Base-by-base conservation (phyloP, 2,329 filamentous ascomycete genomes). In the Aureobasidium sp. region DNA sequence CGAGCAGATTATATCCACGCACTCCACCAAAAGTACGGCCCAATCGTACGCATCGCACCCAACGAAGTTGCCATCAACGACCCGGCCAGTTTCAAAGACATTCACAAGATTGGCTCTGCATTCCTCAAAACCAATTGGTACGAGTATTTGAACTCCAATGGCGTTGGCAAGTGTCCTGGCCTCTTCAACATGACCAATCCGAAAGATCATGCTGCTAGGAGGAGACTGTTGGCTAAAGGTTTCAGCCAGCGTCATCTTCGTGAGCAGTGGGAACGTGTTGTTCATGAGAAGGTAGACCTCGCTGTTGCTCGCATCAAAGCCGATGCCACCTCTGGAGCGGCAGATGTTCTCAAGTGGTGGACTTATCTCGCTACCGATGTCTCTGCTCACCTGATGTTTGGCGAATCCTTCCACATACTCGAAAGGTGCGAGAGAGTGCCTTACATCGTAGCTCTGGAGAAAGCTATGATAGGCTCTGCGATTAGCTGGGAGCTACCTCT, bases 321-420 rank as follows among this genome's bases (percentile, higher is more conserved):
- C 1, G 70, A 70, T 31, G 62, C 65, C 8, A 66, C 52, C 54
- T 50, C 71, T 70, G 73, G 74, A 15, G 35, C 47, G 3, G 71
- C 71, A 6, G 75, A 78, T 66, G 61, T 77, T 5, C 60, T 75
- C 50, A 72, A 74, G 56, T 78, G 76, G 76, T 72, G 42, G 40
- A 75, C 73, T 15, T 70, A 76, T 14, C 71, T 77, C 68, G 71
- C 75, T 8, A 71, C 71, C 0, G 76, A 78, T 66, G 69, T 77
- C 8, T 71, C 70, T 22, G 69, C 70, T 1, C 67, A 74, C 52
- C 63, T 78, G 5, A 70, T 71, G 42, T 77, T 77, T 63, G 75
- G 76, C 17, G 72, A 76, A 45, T 69, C 66, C 1, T 76, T 77
- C 60, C 66, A 69, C 6, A 76, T 75, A 68, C 64, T 78, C 11